Evolutionary conservation across 179 eudicot species (phyloP).

Genomic region (Heliamphora pulchella): DNA sequence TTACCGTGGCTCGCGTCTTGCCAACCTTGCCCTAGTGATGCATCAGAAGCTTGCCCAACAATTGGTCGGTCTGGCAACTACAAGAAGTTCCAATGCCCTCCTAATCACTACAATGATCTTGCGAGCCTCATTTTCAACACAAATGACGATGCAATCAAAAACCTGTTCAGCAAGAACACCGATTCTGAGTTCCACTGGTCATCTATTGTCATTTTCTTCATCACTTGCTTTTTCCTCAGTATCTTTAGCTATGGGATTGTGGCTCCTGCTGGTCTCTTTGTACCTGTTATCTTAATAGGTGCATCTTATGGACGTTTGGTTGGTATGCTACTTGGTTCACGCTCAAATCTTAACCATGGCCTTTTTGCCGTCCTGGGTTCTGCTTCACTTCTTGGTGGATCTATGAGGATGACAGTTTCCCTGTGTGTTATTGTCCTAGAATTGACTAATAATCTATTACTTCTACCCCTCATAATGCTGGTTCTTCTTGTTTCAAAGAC

Average conservation of each 20-base stretch:
- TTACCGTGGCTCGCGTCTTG: conserved; percentile 84
- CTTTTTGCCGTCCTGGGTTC: conserved; percentile 88
- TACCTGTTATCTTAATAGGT: conserved; percentile 80
- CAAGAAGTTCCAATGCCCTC: conserved; percentile 79
- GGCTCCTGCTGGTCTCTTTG: conserved; percentile 80
- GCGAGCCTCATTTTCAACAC: conserved; percentile 94
- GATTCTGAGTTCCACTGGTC: conserved; percentile 64
- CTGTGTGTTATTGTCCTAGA: conserved; percentile 78
- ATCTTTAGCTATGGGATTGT: conserved; percentile 77
- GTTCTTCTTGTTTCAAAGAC: conserved; percentile 84
- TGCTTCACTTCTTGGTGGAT: conserved; percentile 81
- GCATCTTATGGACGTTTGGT: conserved; percentile 85
- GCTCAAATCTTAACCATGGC: conserved; percentile 65
- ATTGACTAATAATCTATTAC: conserved; percentile 65
- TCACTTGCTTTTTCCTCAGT: conserved; percentile 65
- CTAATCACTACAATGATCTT: conserved; percentile 81
- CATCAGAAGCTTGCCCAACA: conserved; percentile 77
- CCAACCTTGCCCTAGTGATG: conserved; percentile 61
- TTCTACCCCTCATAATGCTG: conserved; percentile 73
- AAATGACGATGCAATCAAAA: conserved; percentile 78
- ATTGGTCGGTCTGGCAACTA: conserved; percentile 82
- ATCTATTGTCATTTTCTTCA: conserved; percentile 63
- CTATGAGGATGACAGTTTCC: conserved; percentile 93
- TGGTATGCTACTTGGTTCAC: conserved; percentile 61
- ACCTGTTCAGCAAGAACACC: conserved; percentile 74